Evolutionary conservation across 75 land plant genomes (phyloP).

Genomic region (Sequoiadendron giganteum): DNA sequence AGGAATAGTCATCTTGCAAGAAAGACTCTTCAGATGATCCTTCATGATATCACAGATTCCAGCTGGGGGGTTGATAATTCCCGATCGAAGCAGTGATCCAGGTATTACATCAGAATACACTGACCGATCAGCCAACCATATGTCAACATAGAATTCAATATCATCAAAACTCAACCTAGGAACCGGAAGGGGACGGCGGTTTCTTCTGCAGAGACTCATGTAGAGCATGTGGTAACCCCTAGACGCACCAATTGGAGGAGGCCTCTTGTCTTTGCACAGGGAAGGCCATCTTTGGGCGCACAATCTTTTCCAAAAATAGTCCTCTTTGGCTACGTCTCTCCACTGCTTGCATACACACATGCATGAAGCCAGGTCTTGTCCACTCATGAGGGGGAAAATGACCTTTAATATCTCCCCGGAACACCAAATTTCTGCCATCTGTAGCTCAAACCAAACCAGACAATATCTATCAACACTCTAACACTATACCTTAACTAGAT

Average conservation of each 20-base stretch:
- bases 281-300: constrained; percentile 91
- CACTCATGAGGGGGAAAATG: constrained; percentile 73
- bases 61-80: constrained; percentile 55
- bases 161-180: constrained; percentile 76
- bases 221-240: constrained; percentile 64
- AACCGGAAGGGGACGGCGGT: constrained; percentile 40
- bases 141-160: constrained; percentile 81
- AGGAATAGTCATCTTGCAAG: constrained; percentile 74
- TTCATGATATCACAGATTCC: constrained; percentile 64
- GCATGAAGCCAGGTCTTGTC: constrained; percentile 75
- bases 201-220: constrained; percentile 46
- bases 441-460: neutral
- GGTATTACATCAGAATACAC: constrained; percentile 77
- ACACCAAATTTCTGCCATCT: constrained; percentile 31
- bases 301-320: constrained; percentile 82
- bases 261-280: constrained; percentile 44
- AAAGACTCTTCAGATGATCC: constrained; percentile 54
- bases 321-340: constrained; percentile 79
- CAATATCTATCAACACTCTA: neutral
- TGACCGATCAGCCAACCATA: constrained; percentile 63
- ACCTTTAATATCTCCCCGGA: constrained; percentile 67
- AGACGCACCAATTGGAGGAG: constrained; percentile 35
- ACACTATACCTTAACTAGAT: neutral
- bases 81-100: constrained; percentile 44
- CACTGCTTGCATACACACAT: constrained; percentile 84